Evolutionary conservation across 352 stramenopile genomes (phyloP).

Genomic region (Pythium graminicola): DNA sequence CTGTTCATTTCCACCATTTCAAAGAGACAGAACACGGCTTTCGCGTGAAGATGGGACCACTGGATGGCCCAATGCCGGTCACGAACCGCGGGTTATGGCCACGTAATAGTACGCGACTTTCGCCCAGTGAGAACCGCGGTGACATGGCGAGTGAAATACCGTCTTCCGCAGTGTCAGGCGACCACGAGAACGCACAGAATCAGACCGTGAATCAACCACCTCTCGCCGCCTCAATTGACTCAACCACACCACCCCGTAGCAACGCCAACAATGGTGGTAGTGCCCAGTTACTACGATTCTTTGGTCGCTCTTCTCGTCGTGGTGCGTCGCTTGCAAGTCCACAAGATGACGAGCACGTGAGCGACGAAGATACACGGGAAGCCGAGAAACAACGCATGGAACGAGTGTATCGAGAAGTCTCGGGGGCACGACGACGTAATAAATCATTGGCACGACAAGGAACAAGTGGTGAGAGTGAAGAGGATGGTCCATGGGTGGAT

Average conservation of each 20-base stretch:
- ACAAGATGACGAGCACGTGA: background rate
- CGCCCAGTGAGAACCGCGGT: background rate
- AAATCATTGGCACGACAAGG: conserved; percentile 11
- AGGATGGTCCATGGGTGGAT: conserved; percentile 16
- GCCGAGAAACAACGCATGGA: conserved; percentile 43
- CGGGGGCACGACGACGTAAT: conserved; percentile 28
- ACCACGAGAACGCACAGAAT: background rate
- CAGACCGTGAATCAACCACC: background rate
- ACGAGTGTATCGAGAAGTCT: conserved; percentile 45
- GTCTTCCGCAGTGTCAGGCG: background rate
- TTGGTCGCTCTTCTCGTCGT: conserved; percentile 6
- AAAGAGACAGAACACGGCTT: conserved; percentile 9
- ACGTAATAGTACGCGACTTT: background rate
- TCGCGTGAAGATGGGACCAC: background rate
- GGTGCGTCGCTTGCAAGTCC: background rate
- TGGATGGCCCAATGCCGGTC: conserved; percentile 4
- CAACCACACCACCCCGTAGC: background rate
- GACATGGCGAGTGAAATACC: conserved; percentile 5
- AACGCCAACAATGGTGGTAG: conserved; percentile 5
- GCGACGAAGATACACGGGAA: background rate
- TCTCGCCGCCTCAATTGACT: background rate
- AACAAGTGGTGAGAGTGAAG: conserved; percentile 15
- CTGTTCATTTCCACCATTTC: background rate
- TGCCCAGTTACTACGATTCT: conserved; percentile 26
- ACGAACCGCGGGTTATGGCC: background rate